Evolutionary conservation across 2,329 filamentous ascomycete genomes (phyloP).

Genomic region (Aspergillus ruber): DNA sequence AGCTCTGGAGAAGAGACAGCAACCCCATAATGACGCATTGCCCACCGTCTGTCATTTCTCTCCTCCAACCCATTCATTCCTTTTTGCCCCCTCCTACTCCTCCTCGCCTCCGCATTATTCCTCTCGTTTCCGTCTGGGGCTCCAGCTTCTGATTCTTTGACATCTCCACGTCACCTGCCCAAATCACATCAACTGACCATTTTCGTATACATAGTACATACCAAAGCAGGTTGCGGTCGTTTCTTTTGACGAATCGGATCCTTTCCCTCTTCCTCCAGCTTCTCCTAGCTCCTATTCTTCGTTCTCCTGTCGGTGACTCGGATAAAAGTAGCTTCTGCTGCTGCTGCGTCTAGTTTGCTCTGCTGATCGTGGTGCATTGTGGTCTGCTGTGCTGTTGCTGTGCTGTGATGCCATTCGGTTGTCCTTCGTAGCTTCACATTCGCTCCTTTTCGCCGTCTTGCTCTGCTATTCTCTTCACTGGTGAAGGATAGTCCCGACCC

Average conservation of each 20-base stretch:
- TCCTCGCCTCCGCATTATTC: conserved; percentile 16
- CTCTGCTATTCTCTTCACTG: conserved; percentile 1
- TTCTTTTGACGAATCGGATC: conserved; percentile 18
- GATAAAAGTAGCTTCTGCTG: neutral
- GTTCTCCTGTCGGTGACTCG: neutral
- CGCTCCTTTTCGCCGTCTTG: neutral
- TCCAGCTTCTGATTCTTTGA: no score
- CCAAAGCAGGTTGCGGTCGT: conserved; percentile 7
- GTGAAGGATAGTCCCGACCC: neutral
- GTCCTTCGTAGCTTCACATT: conserved; percentile 6
- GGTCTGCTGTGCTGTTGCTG: neutral
- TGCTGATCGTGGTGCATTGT: neutral
- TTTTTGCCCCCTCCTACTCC: conserved; percentile 6
- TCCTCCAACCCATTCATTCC: conserved; percentile 8
- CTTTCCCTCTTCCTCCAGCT: conserved; percentile 9
- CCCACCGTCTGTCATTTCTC: conserved; percentile 11
- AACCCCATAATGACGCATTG: conserved; percentile 33
- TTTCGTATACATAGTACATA: conserved; percentile 1
- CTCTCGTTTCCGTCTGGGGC: no score
- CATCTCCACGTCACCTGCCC: neutral
- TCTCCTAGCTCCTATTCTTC: neutral
- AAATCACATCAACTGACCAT: conserved; percentile 1
- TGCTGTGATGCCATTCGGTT: conserved; percentile 3
- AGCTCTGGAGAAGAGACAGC: neutral
- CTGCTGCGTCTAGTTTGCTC: neutral